Percentiles rank a stretch among this genome's conserved stretches.
Conservation (phyloP, 345 rosid genomes). For the Mercurialis annua region DNA sequence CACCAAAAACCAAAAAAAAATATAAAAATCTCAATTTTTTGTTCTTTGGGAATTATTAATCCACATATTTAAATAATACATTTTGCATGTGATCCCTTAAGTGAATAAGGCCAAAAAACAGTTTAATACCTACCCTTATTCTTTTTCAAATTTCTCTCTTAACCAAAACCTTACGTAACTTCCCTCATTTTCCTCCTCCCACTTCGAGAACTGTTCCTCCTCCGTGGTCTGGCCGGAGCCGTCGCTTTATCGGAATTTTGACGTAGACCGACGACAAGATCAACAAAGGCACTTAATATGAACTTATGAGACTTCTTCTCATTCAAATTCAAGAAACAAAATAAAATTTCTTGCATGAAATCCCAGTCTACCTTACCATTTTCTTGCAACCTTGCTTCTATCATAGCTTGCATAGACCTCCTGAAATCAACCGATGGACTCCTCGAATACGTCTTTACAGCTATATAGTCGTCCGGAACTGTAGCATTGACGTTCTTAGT, state of each 20-base stretch:
- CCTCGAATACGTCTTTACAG: conserved; percentile 43
- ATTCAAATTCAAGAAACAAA: conserved; percentile 67
- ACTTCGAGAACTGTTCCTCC: conserved; percentile 11
- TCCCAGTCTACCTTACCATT: conserved; percentile 62
- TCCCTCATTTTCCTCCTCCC: conserved; percentile 23
- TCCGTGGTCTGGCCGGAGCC: conserved; percentile 23
- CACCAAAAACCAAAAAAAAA: conserved; percentile 19
- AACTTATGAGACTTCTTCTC: conserved; percentile 65
- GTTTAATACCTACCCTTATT: background rate
- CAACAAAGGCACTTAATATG: conserved; percentile 76
- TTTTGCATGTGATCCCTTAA: conserved; percentile 19
- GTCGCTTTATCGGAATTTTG: background rate
- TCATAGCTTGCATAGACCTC: conserved; percentile 76
- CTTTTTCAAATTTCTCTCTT: background rate
- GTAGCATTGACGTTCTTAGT: conserved; percentile 1
- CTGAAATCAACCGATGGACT: conserved; percentile 62
- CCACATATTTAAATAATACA: background rate
- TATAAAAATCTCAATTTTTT: conserved; percentile 1
- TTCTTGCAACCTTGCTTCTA: conserved; percentile 42
- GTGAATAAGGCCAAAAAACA: conserved; percentile 10
- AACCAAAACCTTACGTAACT: conserved; percentile 23
- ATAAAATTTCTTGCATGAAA: conserved; percentile 75
- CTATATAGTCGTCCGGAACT: conserved; percentile 57
- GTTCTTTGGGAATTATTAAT: conserved; percentile 1
- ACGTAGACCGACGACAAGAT: conserved; percentile 45